phyloP scores from a whole-genome alignment of 441 rosid genomes.

The Monsonia emarginata region DNA sequence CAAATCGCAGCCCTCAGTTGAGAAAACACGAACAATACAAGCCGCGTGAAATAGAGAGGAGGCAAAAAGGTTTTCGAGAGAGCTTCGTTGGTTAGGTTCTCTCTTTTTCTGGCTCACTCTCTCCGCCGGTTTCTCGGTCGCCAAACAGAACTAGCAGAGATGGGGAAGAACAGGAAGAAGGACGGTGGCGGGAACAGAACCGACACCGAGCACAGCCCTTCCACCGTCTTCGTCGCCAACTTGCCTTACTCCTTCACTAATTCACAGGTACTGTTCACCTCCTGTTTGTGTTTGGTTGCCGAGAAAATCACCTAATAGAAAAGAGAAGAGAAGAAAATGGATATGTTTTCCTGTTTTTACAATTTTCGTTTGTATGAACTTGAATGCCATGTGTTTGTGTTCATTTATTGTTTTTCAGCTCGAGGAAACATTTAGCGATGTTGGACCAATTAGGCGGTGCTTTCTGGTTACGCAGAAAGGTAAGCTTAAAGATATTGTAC shows the following conservation, averaged over 20 bases:
- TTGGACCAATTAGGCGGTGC: slow-evolving; percentile 86
- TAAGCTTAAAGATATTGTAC: too few species aligned
- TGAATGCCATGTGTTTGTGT: not conserved
- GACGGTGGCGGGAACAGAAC: slow-evolving; percentile 31
- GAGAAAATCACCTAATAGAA: not conserved
- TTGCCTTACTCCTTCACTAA: slow-evolving; percentile 75
- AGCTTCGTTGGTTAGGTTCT: slow-evolving; percentile 5
- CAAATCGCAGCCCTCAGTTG: too few species aligned
- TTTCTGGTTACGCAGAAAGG: slow-evolving; percentile 77
- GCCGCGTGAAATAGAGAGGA: too few species aligned
- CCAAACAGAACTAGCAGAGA: slow-evolving; percentile 5
- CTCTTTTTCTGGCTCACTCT: not conserved
- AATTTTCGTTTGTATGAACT: not conserved
- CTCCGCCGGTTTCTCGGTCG: not conserved
- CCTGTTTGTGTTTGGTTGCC: slow-evolving; percentile 8
- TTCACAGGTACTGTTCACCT: slow-evolving; percentile 43
- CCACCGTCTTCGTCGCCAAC: slow-evolving; percentile 70
- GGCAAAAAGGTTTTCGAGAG: slow-evolving; percentile 1
- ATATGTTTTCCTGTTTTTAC: not conserved
- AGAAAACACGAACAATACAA: too few species aligned
- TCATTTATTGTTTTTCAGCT: slow-evolving; percentile 36
- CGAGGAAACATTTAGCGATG: slow-evolving; percentile 73
- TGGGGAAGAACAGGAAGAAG: slow-evolving; percentile 54
- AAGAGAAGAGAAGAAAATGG: not conserved
- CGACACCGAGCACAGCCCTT: slow-evolving; percentile 40